Evolutionary conservation across 2,329 filamentous ascomycete species (phyloP), one percentile per base, ranked within the genome.

Genomic region (Leptographium lundbergii): DNA sequence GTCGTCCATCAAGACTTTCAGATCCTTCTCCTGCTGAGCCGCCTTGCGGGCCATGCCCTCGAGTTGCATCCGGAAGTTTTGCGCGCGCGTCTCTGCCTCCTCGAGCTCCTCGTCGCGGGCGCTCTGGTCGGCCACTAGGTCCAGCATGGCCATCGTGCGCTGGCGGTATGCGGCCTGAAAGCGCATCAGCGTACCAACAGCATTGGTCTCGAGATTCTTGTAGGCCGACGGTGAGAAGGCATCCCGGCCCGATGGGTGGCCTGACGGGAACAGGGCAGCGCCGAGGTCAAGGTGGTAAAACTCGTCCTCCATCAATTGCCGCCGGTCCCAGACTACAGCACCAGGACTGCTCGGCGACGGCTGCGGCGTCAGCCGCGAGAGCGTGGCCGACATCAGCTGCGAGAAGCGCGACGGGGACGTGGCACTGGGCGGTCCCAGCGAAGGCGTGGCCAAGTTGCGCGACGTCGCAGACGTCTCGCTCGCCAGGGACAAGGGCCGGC

Each of bases 201-300:
- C 83, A 59, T 81, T 82, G 62, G 72, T 69, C 60, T 81, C 80
- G n/a, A 85, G 73, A 66, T 81, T 84, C 67, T 82, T 83, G 70
- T 78, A 86, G 11, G 79, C 77, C 0, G 79, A 74, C 0, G 81
- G 81, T 1, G 81, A 83, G 67, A 83, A 82, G 1, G 77, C 66
- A 48, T 82, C 77, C 45, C 73, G 69, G 14, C 77, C 73, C 0
- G 66, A 63, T 1, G 77, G 72, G 0, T 71, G 65, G 2, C 72
- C 71, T 1, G 69, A 62, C 0, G 81, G 79, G 61, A 79, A 83
- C 14, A 86, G 74, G 0, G 77, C 77, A 1, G 75, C 67, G 36
- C 80, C 75, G 47, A 86, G 74, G 65, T 85, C 75, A 55, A 86
- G 71, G 56, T 74, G 75, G 64, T 77, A 75, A 6, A 84, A 73